Conservation (phyloP, 805 yeast species). For the Monosporozyma siamensis region DNA sequence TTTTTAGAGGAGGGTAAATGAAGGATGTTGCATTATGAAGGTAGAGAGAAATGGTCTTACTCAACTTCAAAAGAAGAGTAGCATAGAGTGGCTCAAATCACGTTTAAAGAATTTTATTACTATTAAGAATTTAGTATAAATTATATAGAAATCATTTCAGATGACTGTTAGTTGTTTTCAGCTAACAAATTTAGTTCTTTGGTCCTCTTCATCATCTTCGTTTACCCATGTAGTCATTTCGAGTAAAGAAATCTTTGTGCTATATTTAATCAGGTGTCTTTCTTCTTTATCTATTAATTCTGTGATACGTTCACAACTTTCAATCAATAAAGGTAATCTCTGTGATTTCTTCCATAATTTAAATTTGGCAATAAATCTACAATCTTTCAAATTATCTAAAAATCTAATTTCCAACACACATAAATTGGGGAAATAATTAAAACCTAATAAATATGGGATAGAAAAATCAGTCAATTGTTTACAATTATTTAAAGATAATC, state of each 20-base stretch:
- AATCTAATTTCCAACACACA: constrained; percentile 72
- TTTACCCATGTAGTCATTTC: constrained; percentile 63
- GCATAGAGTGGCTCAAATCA: too few species aligned
- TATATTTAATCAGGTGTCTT: constrained; percentile 43
- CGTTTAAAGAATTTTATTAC: not conserved
- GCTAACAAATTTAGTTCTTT: not conserved
- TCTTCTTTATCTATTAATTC: constrained; percentile 53
- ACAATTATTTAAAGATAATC: constrained; percentile 74
- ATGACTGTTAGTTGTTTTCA: not conserved
- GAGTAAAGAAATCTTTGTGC: constrained; percentile 46
- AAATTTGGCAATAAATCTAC: constrained; percentile 60
- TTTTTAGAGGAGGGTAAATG: not conserved
- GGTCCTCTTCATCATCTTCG: constrained; percentile 31
- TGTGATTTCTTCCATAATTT: constrained; percentile 41
- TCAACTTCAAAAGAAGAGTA: too few species aligned
- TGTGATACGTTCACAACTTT: constrained; percentile 67
- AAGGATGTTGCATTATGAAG: not conserved
- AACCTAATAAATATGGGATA: constrained; percentile 37
- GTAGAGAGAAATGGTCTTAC: not conserved
- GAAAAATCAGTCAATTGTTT: constrained; percentile 46
- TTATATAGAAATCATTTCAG: not conserved
- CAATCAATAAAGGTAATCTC: constrained; percentile 51
- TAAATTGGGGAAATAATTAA: constrained; percentile 46
- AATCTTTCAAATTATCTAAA: constrained; percentile 44
- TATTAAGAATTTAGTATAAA: not conserved